phyloP scores from a whole-genome alignment of 495 filamentous ascomycete species.

The Thozetella sp. region DNA sequence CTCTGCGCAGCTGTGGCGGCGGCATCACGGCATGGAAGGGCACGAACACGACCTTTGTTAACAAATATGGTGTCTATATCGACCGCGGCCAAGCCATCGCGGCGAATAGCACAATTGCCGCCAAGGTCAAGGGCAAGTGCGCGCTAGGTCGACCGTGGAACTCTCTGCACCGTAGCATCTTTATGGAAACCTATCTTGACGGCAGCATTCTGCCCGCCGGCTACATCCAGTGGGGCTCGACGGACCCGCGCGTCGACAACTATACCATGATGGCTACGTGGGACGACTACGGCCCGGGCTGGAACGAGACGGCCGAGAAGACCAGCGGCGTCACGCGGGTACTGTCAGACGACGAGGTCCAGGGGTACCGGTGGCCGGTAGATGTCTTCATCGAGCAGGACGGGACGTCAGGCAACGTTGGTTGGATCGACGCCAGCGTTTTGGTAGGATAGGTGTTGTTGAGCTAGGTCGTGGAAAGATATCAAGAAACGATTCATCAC shows the following conservation, averaged over 20 bases:
- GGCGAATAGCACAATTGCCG: conserved; percentile 25
- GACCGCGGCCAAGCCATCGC: conserved; percentile 36
- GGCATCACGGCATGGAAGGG: conserved; percentile 70
- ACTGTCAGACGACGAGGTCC: conserved; percentile 37
- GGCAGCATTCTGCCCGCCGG: conserved; percentile 48
- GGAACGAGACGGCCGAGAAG: conserved; percentile 47
- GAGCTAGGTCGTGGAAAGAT: too few relatives aligned
- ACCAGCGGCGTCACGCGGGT: conserved; percentile 42
- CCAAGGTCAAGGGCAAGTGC: conserved; percentile 56
- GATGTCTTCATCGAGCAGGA: conserved; percentile 55
- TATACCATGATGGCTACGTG: conserved; percentile 60
- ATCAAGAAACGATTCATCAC: too few relatives aligned
- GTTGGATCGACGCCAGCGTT: conserved; percentile 53
- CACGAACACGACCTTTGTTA: conserved; percentile 61
- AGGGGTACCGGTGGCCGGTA: conserved; percentile 42
- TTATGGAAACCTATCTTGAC: conserved; percentile 54
- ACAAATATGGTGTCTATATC: conserved; percentile 67
- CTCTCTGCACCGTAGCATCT: conserved; percentile 52
- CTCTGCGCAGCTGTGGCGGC: conserved; percentile 58
- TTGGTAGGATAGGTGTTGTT: neutral
- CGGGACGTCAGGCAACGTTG: conserved; percentile 47
- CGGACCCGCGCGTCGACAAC: conserved; percentile 37
- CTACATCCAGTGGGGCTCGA: conserved; percentile 54
- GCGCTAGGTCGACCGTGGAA: conserved; percentile 64
- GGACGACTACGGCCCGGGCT: conserved; percentile 53